A percentile compares a stretch with the other conserved stretches of the same genome.
Conservation (phyloP, 2,329 filamentous ascomycete genomes). For the Xylaria sp. region DNA sequence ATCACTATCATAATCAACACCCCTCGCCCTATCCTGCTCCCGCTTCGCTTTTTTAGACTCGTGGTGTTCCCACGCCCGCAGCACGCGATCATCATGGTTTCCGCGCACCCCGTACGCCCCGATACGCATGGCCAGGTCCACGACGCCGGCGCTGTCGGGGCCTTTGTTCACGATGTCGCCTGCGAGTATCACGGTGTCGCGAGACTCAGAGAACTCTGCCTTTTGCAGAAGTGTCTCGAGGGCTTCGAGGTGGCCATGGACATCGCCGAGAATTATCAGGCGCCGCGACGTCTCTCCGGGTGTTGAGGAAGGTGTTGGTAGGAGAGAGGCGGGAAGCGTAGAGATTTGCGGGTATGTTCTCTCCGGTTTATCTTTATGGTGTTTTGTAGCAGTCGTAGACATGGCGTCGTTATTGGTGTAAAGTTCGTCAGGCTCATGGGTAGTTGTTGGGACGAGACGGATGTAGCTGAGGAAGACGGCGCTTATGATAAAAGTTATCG, state of each 20-base stretch:
- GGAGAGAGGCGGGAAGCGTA: constrained; percentile 47
- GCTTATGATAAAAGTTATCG: constrained; percentile 24
- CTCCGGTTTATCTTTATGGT: neutral
- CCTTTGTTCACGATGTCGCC: constrained; percentile 90
- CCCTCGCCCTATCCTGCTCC: constrained; percentile 16
- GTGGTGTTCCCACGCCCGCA: constrained; percentile 68
- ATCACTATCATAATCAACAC: neutral
- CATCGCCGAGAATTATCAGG: constrained; percentile 87
- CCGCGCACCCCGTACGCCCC: constrained; percentile 86
- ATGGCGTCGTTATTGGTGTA: neutral
- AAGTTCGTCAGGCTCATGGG: neutral
- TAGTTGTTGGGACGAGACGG: constrained; percentile 10
- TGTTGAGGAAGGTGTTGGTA: constrained; percentile 45
- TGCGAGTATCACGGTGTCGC: constrained; percentile 79
- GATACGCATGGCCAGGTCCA: constrained; percentile 78
- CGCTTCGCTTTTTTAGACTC: constrained; percentile 19
- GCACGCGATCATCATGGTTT: constrained; percentile 89
- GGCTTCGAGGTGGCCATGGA: constrained; percentile 85
- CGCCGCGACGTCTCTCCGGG: constrained; percentile 59
- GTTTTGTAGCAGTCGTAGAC: neutral
- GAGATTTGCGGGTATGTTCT: constrained; percentile 40
- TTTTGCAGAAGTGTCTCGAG: constrained; percentile 74
- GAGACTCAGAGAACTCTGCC: constrained; percentile 60
- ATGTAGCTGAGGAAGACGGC: constrained; percentile 23
- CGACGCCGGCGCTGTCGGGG: constrained; percentile 81